Evolutionary conservation across 2,329 filamentous ascomycete genomes (phyloP), one percentile per base, ranked within the genome.

Genomic region (Penicillium vulpinum): DNA sequence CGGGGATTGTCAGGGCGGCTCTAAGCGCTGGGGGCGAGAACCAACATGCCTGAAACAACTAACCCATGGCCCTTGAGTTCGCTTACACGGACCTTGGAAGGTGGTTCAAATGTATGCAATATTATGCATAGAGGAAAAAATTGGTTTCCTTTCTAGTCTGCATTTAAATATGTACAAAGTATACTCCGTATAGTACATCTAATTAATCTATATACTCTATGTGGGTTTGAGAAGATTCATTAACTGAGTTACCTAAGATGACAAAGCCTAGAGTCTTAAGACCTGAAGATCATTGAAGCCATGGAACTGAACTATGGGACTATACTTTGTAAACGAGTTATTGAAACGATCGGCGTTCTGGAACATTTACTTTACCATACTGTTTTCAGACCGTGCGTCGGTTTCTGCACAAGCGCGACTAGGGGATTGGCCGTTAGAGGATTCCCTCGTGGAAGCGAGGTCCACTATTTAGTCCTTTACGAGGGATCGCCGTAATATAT

Each of bases 361-460:
- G 63, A 65, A 65, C 63, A 47, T 45, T n/a, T 46, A 36, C 51
- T 57, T 49, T 39, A 18, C 13, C 15, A 40, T 39, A n/a, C 4
- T 10, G 9, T 11, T 8, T 24, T 51, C 21, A 26, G 56, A 15
- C 61, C 59, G 61, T 66, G 63, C 63, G 58, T n/a, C 57, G 53
- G 44, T 35, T 62, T 65, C 63, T 66, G 58, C 61, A 64, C 45
- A 47, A 38, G 41, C 22, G 50, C 43, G 45, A 58, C 38, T 44
- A n/a, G 39, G 36, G 54, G 58, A 64, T 66, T 65, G 64, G 62
- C 59, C 61, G 58, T 60, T 64, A 36, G 31, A 8, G 36, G 54
- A 22, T 57, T 53, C 62, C 62, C 63, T 65, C 64, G 63, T 67
- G 64, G 64, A 66, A 66, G 64, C 64, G 64, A 67, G 51, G 35